These are phyloP conservation scores for Aureobasidium sp. DNA, from an alignment of 2,329 filamentous ascomycete species.

Conservation along the genomic window DNA sequence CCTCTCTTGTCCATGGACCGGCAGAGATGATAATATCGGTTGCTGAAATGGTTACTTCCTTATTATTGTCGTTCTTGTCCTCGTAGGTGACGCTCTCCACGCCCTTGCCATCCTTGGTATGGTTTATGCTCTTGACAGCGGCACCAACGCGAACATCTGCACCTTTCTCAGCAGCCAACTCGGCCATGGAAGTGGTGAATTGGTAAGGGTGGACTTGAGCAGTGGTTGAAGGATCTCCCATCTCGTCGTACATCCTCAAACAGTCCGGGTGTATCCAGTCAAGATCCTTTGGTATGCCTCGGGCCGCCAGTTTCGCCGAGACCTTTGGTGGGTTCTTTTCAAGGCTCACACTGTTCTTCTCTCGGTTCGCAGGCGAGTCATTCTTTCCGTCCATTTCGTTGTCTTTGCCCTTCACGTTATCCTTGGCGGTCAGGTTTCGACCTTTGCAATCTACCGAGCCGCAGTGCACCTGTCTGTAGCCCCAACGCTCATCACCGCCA, in stretches of 20 bases:
- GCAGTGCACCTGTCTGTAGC: conserved; percentile 71
- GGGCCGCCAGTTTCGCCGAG: conserved; percentile 42
- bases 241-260: conserved; percentile 65
- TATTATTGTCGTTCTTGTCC: conserved; percentile 41
- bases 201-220: conserved; percentile 89
- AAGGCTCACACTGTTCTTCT: conserved; percentile 39
- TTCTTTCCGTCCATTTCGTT: conserved; percentile 20
- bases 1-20: conserved; percentile 50
- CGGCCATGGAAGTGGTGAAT: conserved; percentile 78
- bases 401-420: conserved; percentile 20
- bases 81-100: conserved; percentile 57
- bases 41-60: conserved; percentile 42
- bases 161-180: conserved; percentile 56
- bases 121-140: conserved; percentile 59
- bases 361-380: conserved; percentile 16
- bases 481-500: conserved; percentile 70
- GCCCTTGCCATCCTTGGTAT: conserved; percentile 33
- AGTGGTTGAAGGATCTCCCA: conserved; percentile 73
- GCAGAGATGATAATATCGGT: conserved; percentile 51
- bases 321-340: conserved; percentile 47
- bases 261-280: conserved; percentile 72
- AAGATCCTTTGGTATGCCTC: conserved; percentile 63
- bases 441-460: conserved; percentile 50
- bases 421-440: conserved; percentile 15
- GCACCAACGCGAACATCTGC: conserved; percentile 52